A percentile compares a stretch with the other conserved stretches of the same genome.
phyloP scores from a whole-genome alignment of 768 basidiomycete genomes.

The Suillus cothurnatus region DNA sequence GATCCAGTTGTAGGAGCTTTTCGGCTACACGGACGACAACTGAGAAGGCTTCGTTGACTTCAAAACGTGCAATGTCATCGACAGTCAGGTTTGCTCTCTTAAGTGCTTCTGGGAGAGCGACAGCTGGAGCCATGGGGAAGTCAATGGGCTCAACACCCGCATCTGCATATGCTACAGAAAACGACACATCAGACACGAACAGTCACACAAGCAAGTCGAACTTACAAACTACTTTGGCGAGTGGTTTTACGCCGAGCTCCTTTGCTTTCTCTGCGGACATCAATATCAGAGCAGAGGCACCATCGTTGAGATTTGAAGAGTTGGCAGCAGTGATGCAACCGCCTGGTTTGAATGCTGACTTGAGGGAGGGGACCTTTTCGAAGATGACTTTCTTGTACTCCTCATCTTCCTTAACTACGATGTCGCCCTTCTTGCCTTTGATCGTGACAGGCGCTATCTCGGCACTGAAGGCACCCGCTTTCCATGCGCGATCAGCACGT shows the following conservation, averaged over 20 bases:
- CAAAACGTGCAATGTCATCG: slow-evolving; percentile 88
- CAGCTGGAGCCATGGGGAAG: slow-evolving; percentile 94
- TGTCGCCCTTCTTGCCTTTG: slow-evolving; percentile 94
- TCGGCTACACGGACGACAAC: slow-evolving; percentile 90
- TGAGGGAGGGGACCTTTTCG: slow-evolving; percentile 89
- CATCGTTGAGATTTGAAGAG: slow-evolving; percentile 93
- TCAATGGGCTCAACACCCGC: slow-evolving; percentile 96
- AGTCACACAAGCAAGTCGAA: slow-evolving; percentile 14
- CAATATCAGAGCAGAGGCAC: slow-evolving; percentile 92
- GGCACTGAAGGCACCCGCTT: slow-evolving; percentile 75
- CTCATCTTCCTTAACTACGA: slow-evolving; percentile 90
- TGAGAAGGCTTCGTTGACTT: slow-evolving; percentile 98
- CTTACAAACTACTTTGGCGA: slow-evolving; percentile 93
- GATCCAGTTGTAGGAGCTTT: slow-evolving; percentile 84
- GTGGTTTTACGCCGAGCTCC: slow-evolving; percentile 86
- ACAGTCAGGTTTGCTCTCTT: slow-evolving; percentile 83
- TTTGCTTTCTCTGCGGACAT: slow-evolving; percentile 93
- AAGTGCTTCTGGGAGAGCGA: slow-evolving; percentile 87
- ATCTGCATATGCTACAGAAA: slow-evolving; percentile 83
- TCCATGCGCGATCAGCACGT: slow-evolving; percentile 94
- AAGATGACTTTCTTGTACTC: slow-evolving; percentile 97
- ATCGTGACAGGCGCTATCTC: slow-evolving; percentile 91
- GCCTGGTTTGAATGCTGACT: slow-evolving; percentile 86
- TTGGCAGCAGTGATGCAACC: slow-evolving; percentile 96
- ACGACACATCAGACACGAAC: background rate